Evolutionary conservation across 2,329 filamentous ascomycete species (phyloP).

Genomic region (Fusarium robinianum): DNA sequence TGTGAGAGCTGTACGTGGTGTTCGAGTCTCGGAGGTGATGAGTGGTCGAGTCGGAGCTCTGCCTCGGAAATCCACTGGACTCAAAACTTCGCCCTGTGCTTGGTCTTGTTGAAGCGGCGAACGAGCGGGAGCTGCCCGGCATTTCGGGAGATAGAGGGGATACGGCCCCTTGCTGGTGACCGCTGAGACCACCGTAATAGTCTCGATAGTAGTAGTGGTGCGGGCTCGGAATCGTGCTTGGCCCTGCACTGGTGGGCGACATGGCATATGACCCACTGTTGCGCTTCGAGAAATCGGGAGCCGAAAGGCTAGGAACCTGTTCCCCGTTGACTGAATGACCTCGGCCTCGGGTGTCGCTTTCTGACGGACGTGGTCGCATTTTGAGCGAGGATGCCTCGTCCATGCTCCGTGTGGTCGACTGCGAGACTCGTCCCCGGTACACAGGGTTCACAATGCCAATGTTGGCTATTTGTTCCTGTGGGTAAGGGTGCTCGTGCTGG

Average conservation of each 20-base stretch:
- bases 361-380: constrained; percentile 54
- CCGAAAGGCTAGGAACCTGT: constrained; percentile 63
- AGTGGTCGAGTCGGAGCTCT: constrained; percentile 56
- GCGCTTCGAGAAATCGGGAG: constrained; percentile 68
- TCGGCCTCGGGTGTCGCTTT: constrained; percentile 57
- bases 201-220: constrained; percentile 62
- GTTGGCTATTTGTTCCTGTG: constrained; percentile 71
- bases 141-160: constrained; percentile 61
- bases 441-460: constrained; percentile 80
- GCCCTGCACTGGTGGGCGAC: constrained; percentile 54
- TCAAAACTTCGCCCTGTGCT: constrained; percentile 65
- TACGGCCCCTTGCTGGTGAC: constrained; percentile 56
- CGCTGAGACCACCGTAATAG: constrained; percentile 31
- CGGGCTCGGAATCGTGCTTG: constrained; percentile 49
- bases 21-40: constrained; percentile 58
- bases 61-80: constrained; percentile 54
- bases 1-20: constrained; percentile 57
- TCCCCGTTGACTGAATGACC: constrained; percentile 67
- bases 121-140: constrained; percentile 53
- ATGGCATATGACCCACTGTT: constrained; percentile 69
- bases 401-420: constrained; percentile 61
- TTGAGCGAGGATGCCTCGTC: constrained; percentile 54
- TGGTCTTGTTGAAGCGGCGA: constrained; percentile 55
- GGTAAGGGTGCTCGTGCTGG: constrained; percentile 75
- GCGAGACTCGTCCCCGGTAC: constrained; percentile 62